Evolutionary conservation across 768 basidiomycete species (phyloP), one percentile per base, ranked within the genome.

Genomic region (Panellus pusillus): DNA sequence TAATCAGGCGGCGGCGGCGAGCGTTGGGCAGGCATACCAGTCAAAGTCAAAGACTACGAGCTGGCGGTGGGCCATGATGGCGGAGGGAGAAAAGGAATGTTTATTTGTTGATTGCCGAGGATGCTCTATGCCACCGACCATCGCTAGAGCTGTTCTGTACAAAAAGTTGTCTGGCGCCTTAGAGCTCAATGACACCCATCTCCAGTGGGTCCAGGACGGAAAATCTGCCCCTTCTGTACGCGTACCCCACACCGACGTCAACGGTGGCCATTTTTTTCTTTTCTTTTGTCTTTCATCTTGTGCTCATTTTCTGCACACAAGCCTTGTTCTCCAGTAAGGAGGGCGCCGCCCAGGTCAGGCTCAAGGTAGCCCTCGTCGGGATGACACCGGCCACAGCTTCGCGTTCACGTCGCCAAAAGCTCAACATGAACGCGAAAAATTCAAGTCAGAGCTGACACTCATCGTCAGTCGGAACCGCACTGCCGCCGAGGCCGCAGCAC

Each of bases 41-140:
- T 99, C 96, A 73, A 98, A 99, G 70, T 99, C 96, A 62, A 89
- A 98, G 13, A 98, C 86, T 54, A 98, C 76, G 46, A 98, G 86
- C 65, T 94, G 91, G 57, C 74, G 78, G 4, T 24, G 42, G 18
- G 17, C 42, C 9, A 27, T 18, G 38, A 53, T 57, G 37, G 40
- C 6, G 28, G 47, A 27, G 32, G 8, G 24, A 32, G 20, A 36
- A 31, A 11, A 38, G 11, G 35, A 31, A 29, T 36, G 4, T 35
- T 15, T 49, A 42, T 69, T 67, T 69, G 52, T 19, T 69, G 67
- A 72, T 31, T 52, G 41, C 50, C 46, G 55, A 50, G 31, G 59
- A 53, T 45, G 39, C 36, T 44, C 7, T 68, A 87, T 87, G 86
- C 81, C 84, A 78, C 73, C 82, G 67, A 85, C 82, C 73, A 80